Conservation (phyloP, 2,329 filamentous ascomycete genomes). For the Penicillium sp. region DNA sequence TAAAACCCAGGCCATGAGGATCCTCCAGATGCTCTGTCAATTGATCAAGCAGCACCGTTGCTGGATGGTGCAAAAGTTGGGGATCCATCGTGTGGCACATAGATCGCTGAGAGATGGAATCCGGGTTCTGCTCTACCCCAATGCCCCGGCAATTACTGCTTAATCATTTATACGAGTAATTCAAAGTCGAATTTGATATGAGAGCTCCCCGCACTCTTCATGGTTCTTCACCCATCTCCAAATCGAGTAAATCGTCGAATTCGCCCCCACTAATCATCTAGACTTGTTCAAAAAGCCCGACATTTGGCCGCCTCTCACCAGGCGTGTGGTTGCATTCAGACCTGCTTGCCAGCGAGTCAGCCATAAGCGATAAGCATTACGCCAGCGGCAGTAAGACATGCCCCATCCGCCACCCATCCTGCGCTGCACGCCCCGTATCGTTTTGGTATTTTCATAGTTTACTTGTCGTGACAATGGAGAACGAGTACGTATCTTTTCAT, state of each 20-base stretch:
- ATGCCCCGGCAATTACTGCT: neutral
- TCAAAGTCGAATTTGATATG: neutral
- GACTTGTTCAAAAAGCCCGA: neutral
- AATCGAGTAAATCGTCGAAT: neutral
- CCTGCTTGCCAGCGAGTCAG: neutral
- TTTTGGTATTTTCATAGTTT: neutral
- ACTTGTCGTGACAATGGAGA: neutral
- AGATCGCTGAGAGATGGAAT: neutral
- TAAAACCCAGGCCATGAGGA: constrained; percentile 3
- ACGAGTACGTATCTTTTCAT: neutral
- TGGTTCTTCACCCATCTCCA: neutral
- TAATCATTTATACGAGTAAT: neutral
- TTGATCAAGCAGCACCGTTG: neutral
- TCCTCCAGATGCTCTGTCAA: constrained; percentile 5
- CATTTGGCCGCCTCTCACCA: neutral
- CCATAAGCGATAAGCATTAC: neutral
- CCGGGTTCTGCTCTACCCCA: neutral
- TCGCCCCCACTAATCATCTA: neutral
- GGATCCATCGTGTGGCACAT: neutral
- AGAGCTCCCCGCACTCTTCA: neutral
- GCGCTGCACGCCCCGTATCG: neutral
- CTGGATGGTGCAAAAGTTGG: neutral
- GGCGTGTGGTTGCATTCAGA: neutral
- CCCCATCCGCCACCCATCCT: neutral
- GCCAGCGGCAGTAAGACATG: neutral